Evolutionary conservation across 768 basidiomycete genomes (phyloP), one percentile per base, ranked within the genome.

Genomic region (Lactarius hengduanensis): DNA sequence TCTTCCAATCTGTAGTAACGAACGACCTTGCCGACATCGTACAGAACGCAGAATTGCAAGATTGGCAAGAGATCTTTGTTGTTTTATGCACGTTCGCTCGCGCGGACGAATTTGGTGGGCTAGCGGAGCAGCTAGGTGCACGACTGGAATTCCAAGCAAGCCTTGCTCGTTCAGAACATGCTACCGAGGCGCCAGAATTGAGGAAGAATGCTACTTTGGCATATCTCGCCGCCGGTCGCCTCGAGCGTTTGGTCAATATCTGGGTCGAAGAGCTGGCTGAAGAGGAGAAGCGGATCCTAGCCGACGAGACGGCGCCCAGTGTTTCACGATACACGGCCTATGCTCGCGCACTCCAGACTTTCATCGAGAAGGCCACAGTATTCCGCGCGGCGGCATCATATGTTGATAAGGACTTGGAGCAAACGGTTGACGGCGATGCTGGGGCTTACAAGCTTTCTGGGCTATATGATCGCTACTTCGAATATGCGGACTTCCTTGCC

Each of bases 61-160:
- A 99, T 75, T 98, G 96, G 96, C 86, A 90, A 65, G 96, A 97
- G 76, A 92, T 96, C 61, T 98, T 98, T 71, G 96, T 96, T 43
- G 92, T 99, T 15, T 76, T 98, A 11, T 98, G 96, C 79, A 98
- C 96, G 0, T 99, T 96, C 77, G 94, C 96, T 1, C 83, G 79
- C 59, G 78, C 84, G 64, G 90, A 92, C 20, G 94, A 98, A 73
- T 98, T 98, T 72, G 78, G 88, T 13, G 81, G 84, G n/a, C 82
- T 99, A 8, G 89, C 90, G 1, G 96, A 98, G 76, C 92, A 96
- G 75, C 87, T 99, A 45, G 96, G 96, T 8, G 85, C 89, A 62
- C 81, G 96, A 16, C 83, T 98, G 56, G 96, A 98, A 75, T 93
- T 89, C 80, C 89, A 92, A 75, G 91, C 84, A 70, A 84, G 82